Base-by-base conservation (phyloP, 2,329 filamentous ascomycete genomes). In the Teratosphaeria gauchensis region DNA sequence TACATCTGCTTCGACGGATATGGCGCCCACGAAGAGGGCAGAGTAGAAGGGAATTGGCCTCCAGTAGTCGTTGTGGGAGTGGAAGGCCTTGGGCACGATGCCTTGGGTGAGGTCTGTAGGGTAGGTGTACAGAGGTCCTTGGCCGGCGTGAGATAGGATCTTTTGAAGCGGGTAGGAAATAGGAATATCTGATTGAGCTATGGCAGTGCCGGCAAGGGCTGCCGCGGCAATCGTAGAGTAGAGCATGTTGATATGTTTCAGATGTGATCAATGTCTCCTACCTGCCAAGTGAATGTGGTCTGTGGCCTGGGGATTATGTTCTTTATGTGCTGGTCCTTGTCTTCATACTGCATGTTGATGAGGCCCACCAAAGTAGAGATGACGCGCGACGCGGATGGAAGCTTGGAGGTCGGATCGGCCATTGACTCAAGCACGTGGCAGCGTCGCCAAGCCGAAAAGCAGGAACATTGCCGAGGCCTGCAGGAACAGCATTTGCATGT, bases 1-100 rank as follows among this genome's bases (percentile, higher is more conserved):
- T 30, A 85, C 81, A 69, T 86, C 83, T 2, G 81, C 82, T 72
- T 86, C 83, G 2, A 81, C 79, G 2, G 77, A 79, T 4, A 80
- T 76, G 51, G 82, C 82, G 4, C 84, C 84, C 53, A 80, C 76
- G 4, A 79, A 78, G 33, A 87, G 70, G 12, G 80, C 84, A 30
- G 73, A 73, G 63, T 78, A 80, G 63, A 78, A 78, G 12, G 54
- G 55, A 28, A 56, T 48, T 51, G 70, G 67, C 31, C 77, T 72
- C 77, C 77, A 79, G 70, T 85, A 86, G 65, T 86, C 83, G 68
- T 86, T 87, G 67, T 84, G 79, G 33, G 76, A 80, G 68, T 83
- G 80, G 55, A 82, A 74, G 1, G 69, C 68, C 72, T 82, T 83
- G 48, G 83, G 83, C 32, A 84, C 66, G 61, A 86, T 83, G 1